Conservation (phyloP, 225 moss, liverwort and hornwort genomes). For the Polytrichum commune region DNA sequence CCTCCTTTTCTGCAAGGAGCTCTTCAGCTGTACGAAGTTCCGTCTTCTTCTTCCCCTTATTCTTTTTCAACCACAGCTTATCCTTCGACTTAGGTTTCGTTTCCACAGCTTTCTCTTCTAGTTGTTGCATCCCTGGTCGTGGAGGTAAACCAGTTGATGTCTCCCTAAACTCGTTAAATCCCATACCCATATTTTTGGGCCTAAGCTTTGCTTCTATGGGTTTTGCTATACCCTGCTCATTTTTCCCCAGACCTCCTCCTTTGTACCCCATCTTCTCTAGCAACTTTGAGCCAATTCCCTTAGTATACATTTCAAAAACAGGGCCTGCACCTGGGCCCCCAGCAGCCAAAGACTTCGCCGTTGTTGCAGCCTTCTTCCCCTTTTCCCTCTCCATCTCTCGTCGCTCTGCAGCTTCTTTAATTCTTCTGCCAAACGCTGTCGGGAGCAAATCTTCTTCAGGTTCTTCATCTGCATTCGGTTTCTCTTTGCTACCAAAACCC, state of each 20-base stretch:
- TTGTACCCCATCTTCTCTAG: constrained; percentile 98
- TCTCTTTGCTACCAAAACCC: constrained; percentile 28
- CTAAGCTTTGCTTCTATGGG: constrained; percentile 82
- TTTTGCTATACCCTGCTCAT: constrained; percentile 81
- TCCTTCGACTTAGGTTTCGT: constrained; percentile 72
- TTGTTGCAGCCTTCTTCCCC: constrained; percentile 56
- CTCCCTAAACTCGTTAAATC: constrained; percentile 89
- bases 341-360: constrained; percentile 35
- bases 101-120: constrained; percentile 46
- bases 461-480: constrained; percentile 33
- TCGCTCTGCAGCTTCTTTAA: constrained; percentile 80
- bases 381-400: constrained; percentile 79
- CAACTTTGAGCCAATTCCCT: constrained; percentile 79
- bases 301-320: constrained; percentile 70
- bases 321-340: constrained; percentile 40
- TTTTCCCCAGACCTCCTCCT: constrained; percentile 93
- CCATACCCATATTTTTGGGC: constrained; percentile 99
- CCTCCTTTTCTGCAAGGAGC: constrained; percentile 70
- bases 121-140: constrained; percentile 56
- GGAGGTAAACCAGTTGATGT: constrained; percentile 60
- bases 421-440: constrained; percentile 88
- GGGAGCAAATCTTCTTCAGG: constrained; percentile 74
- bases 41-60: constrained; percentile 59
- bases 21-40: constrained; percentile 69
- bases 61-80: constrained; percentile 74